These are phyloP conservation scores for Schrenkiella parvula DNA, from an alignment of 345 rosid species.

Conservation along the genomic window DNA sequence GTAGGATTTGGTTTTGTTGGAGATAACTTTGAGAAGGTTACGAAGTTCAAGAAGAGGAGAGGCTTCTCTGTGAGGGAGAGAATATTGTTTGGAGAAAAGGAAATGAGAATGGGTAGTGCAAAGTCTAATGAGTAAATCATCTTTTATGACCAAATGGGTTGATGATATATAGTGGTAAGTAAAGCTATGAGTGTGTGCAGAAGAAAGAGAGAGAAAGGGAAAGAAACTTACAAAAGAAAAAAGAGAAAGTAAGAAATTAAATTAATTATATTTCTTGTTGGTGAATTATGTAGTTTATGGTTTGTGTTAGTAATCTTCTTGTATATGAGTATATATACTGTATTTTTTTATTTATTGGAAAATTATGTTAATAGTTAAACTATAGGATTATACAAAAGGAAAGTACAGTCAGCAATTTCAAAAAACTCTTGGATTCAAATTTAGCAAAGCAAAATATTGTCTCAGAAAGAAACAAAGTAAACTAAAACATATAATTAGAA, in stretches of 20 bases:
- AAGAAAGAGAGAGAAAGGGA: not conserved
- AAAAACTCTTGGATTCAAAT: too few species aligned
- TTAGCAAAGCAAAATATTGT: too few species aligned
- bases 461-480: too few species aligned
- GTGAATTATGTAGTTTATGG: not conserved
- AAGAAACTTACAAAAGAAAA: not conserved
- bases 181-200: slow-evolving; percentile 12
- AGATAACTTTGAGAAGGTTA: not conserved
- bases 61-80: not conserved
- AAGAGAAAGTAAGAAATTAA: slow-evolving; percentile 9
- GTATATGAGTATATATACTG: not conserved
- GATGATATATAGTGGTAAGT: not conserved
- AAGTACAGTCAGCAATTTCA: too few species aligned
- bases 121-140: slow-evolving; percentile 22
- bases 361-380: too few species aligned
- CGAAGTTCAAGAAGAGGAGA: slow-evolving; percentile 14
- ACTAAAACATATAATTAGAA: too few species aligned
- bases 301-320: not conserved
- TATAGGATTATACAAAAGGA: too few species aligned
- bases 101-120: slow-evolving; percentile 2
- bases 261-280: not conserved
- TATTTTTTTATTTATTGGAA: too few species aligned
- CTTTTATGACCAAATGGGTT: slow-evolving; percentile 11
- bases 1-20: not conserved
- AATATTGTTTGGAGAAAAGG: slow-evolving; percentile 4